Evolutionary conservation across 352 stramenopile genomes (phyloP).

Genomic region (Sclerospora graminicola): DNA sequence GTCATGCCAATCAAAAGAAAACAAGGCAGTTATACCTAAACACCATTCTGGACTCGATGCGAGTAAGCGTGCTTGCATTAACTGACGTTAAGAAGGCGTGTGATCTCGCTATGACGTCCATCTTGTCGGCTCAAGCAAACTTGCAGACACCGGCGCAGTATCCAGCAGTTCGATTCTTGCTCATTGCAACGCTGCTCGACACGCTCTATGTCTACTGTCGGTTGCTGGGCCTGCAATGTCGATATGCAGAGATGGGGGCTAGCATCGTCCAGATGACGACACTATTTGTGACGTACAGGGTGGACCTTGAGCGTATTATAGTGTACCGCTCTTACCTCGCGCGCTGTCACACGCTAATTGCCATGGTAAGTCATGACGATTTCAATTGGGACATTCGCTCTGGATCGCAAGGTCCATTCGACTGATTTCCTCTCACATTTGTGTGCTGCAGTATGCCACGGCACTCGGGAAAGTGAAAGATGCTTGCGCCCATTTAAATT

Average conservation of each 20-base stretch:
- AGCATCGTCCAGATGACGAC: slow-evolving; percentile 47
- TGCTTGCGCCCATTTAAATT: slow-evolving; percentile 42
- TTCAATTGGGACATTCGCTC: background rate
- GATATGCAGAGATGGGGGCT: slow-evolving; percentile 54
- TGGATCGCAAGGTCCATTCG: too few species aligned
- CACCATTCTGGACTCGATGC: slow-evolving; percentile 46
- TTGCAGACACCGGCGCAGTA: slow-evolving; percentile 27
- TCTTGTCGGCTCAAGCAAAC: slow-evolving; percentile 41
- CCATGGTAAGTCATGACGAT: slow-evolving; percentile 34
- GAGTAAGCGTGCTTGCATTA: slow-evolving; percentile 24
- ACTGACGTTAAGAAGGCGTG: slow-evolving; percentile 37
- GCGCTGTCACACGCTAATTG: slow-evolving; percentile 46
- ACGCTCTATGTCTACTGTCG: slow-evolving; percentile 56
- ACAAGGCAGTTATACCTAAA: slow-evolving; percentile 23
- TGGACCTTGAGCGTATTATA: slow-evolving; percentile 29
- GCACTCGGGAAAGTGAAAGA: slow-evolving; percentile 44
- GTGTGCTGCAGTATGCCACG: slow-evolving; percentile 36
- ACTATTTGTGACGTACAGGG: slow-evolving; percentile 43
- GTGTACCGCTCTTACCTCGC: slow-evolving; percentile 44
- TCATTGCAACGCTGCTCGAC: slow-evolving; percentile 54
- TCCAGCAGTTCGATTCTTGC: slow-evolving; percentile 30
- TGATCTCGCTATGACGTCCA: slow-evolving; percentile 36
- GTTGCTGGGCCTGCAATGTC: slow-evolving; percentile 43
- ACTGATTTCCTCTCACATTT: background rate
- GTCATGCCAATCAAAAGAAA: slow-evolving; percentile 4